A percentile compares a stretch with the other conserved stretches of the same genome.
These are phyloP conservation scores for Globisporangium nagaii DNA, from an alignment of 352 stramenopile species.

Conservation along the genomic window DNA sequence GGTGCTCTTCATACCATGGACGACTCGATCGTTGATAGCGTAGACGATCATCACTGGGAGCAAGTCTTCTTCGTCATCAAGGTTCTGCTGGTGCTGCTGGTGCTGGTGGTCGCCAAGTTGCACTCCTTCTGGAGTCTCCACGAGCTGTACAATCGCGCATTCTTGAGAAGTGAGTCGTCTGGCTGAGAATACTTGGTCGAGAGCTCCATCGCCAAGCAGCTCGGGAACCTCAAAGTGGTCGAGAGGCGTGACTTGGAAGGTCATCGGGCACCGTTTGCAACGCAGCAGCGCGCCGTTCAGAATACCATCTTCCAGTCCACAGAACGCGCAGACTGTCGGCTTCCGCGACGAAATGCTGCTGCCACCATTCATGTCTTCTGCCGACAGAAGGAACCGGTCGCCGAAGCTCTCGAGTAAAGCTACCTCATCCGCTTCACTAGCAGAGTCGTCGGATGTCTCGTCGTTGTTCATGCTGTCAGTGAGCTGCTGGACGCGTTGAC, in stretches of 20 bases:
- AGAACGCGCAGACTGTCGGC: conserved; percentile 39
- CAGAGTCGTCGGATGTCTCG: conserved; percentile 25
- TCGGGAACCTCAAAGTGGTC: conserved; percentile 51
- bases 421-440: conserved; percentile 38
- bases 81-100: not conserved
- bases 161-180: conserved; percentile 8
- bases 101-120: conserved; percentile 3
- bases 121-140: conserved; percentile 10
- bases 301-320: conserved; percentile 55
- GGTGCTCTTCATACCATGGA: conserved; percentile 33
- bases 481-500: conserved; percentile 3
- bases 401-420: conserved; percentile 50
- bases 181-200: conserved; percentile 3
- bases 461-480: conserved; percentile 10
- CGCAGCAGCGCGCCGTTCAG: conserved; percentile 45
- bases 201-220: conserved; percentile 18
- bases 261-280: conserved; percentile 56
- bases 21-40: conserved; percentile 48
- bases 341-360: not conserved
- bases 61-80: no score
- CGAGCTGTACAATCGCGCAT: conserved; percentile 6
- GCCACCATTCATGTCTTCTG: not conserved
- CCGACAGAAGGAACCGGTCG: conserved; percentile 31
- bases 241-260: conserved; percentile 25
- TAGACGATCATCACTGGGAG: conserved; percentile 36